Base-by-base conservation (phyloP, 257 asterid genomes). In the Pogostemon cablin region DNA sequence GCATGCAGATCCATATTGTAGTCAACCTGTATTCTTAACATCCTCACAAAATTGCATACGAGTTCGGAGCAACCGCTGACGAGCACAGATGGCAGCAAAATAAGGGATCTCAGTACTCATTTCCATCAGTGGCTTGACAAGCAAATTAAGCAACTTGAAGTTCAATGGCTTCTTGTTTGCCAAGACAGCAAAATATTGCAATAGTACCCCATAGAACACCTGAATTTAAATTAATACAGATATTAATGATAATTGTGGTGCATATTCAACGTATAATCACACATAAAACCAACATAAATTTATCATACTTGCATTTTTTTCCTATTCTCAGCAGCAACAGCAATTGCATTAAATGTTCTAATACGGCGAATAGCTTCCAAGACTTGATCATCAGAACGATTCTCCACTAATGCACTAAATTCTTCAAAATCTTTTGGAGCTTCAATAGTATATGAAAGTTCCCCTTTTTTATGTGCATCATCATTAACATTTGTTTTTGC, bases 61-160 rank as follows among this genome's bases (percentile, higher is more conserved):
- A 52, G 76, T 86, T 58, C 78, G 86, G 58, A 83, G 86, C 77
- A 91, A 72, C 77, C 99, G 80, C 71, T 89, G 84, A 68, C 99
- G 96, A 76, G 99, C 99, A 73, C 99, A 95, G 73, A 91, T 89
- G 73, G 99, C 99, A 46, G 98, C 91, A 80, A 91, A 95, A 82
- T 88, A 95, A 6, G 98, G 99, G 74, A 87, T 79, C 85, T 90
- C 96, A n/a, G 88, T 75, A 82, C 99, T 95, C 84, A 95, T 84
- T 84, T 95, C 99, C 83, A 95, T 82, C 78, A 95, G 84, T 1
- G 99, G 99, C 81, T 88, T 88, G 60, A 85, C 93, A 34, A 91
- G 93, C 85, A 82, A 61, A 75, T 86, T 88, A 61, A 95, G 82
- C 68, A 89, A 78, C 78, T 87, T 78, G 80, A 87, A 84, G 65